Base-by-base conservation (phyloP, 352 stramenopile species). In the Blastocystis sp. region DNA sequence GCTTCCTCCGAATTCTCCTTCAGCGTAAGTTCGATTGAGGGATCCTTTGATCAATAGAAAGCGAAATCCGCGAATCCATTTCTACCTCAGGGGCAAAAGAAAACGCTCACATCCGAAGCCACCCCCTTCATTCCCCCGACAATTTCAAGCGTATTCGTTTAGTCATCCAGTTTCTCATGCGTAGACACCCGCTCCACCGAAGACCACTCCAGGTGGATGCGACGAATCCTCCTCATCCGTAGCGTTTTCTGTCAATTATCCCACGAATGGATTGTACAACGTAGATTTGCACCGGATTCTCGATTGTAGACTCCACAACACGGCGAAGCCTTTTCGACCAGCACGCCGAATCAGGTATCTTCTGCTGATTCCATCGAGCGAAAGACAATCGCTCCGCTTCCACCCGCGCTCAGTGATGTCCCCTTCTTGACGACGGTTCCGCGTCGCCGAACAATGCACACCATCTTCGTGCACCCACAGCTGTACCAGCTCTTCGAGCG, bases 101-200 rank as follows among this genome's bases (percentile, higher is more conserved):
- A 76, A 54, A 54, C 34, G 7, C 27, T 76, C 27, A 76, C 27
- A 14, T 76, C 64, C 21, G 34, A 76, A 76, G 64, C 64, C 11
- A 76, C 36, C 34, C 64, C 64, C 6, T 76, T 76, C 42, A 76
- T 38, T 34, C 64, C 64, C 0, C 7, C 42, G 34, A 29, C 27
- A 76, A 27, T 21, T 34, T 56, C 42, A 8, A 34, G 4, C 7
- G n/a, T 54, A 76, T 18, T 54, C 4, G 16, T 32, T 27, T 21
- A 34, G 51, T 54, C 29, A 8, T 27, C 16, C 4, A 27, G 11
- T 24, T 32, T 8, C 51, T 14, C 51, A 53, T 76, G 11, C 42
- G 24, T 76, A 76, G 64, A 54, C 34, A 21, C 9, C 14, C 9
- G 21, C n/a, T 34, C 27, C 36, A 27, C n/a, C 8, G 21, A 6